These are phyloP conservation scores for Yamadazyma kanchanaburiensis DNA, from an alignment of 1,139 yeast genomes.

Conservation along the genomic window DNA sequence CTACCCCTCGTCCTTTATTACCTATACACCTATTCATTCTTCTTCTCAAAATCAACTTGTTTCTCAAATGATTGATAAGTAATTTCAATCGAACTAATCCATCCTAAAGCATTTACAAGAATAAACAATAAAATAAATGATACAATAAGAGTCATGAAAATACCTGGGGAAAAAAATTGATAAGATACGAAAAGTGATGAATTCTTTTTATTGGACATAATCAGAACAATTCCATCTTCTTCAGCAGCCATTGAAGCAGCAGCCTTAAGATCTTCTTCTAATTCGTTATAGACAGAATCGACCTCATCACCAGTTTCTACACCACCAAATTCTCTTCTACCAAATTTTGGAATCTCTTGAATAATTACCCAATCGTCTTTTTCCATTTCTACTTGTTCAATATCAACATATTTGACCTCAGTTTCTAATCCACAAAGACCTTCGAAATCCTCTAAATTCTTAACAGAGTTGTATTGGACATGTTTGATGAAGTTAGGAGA, in stretches of 20 bases:
- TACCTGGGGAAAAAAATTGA: slow-evolving; percentile 51
- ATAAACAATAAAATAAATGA: slow-evolving; percentile 50
- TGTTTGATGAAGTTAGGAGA: slow-evolving; percentile 21
- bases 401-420: slow-evolving; percentile 15
- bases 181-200: slow-evolving; percentile 35
- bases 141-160: slow-evolving; percentile 65
- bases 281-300: slow-evolving; percentile 20
- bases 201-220: slow-evolving; percentile 11
- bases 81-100: slow-evolving; percentile 62
- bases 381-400: slow-evolving; percentile 11
- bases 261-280: slow-evolving; percentile 30
- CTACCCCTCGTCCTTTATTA: not conserved
- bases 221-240: slow-evolving; percentile 22
- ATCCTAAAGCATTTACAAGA: slow-evolving; percentile 52
- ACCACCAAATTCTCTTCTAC: too few relatives aligned
- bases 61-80: slow-evolving; percentile 72
- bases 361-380: slow-evolving; percentile 13
- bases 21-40: slow-evolving; percentile 42
- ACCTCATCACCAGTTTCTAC: too few relatives aligned
- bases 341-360: slow-evolving; percentile 11
- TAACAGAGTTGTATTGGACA: slow-evolving; percentile 26
- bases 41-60: slow-evolving; percentile 61
- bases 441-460: slow-evolving; percentile 18
- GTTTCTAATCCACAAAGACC: slow-evolving; percentile 7
- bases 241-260: slow-evolving; percentile 32